A percentile compares a stretch with the other conserved stretches of the same genome.
Conservation (phyloP, 805 yeast genomes). For the Saccharomycopsis babjevae region DNA sequence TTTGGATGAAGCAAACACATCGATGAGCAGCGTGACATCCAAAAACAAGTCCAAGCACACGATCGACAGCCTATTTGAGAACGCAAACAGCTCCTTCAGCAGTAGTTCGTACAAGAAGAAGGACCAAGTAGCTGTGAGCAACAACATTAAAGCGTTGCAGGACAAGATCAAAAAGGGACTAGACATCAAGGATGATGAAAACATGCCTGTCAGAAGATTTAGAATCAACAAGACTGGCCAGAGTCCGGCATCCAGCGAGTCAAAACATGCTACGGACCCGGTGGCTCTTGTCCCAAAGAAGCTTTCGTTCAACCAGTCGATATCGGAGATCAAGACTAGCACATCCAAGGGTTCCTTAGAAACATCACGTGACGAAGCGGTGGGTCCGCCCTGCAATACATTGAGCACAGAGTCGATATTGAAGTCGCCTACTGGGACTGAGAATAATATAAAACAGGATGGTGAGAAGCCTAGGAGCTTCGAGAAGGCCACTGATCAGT, state of each 20-base stretch:
- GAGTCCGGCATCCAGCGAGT: background rate
- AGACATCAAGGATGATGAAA: slow-evolving; percentile 15
- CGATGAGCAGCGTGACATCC: background rate
- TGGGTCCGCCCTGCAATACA: background rate
- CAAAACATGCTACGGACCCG: background rate
- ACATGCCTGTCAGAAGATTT: background rate
- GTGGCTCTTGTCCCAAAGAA: background rate
- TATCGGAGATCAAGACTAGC: background rate
- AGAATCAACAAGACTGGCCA: background rate
- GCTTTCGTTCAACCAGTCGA: background rate
- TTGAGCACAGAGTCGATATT: no score
- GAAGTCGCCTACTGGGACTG: no score
- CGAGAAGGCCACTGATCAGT: no score
- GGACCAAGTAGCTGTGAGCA: slow-evolving; percentile 13
- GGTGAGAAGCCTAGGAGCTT: no score
- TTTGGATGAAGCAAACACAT: background rate
- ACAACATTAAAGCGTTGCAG: slow-evolving; percentile 18
- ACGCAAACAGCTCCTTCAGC: background rate
- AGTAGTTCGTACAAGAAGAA: slow-evolving; percentile 6
- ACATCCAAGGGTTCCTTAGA: background rate
- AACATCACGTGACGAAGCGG: background rate
- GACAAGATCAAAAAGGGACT: slow-evolving; percentile 19
- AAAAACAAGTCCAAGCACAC: background rate
- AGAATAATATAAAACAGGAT: no score
- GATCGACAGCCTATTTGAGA: background rate